A percentile compares a stretch with the other conserved stretches of the same genome.
Conservation (phyloP, 2,329 filamentous ascomycete species). For the Fusarium sp. region DNA sequence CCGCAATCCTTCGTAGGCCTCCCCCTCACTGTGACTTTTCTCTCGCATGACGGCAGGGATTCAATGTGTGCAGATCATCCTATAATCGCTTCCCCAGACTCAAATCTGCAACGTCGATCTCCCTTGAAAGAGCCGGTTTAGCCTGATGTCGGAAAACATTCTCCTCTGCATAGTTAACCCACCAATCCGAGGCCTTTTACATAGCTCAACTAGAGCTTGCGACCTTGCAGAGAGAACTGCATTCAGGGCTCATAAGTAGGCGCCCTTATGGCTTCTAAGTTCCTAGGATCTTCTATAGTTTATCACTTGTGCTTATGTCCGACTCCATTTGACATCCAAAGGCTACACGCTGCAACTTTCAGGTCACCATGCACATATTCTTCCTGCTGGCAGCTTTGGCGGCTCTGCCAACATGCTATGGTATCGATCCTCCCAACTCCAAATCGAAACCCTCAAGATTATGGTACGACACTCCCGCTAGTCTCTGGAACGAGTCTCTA, state of each 20-base stretch:
- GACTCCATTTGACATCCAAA: background rate
- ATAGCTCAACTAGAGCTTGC: no score
- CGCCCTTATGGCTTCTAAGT: no score
- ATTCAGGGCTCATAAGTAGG: no score
- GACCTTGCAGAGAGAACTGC: no score
- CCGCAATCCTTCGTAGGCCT: background rate
- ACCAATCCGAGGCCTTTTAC: background rate
- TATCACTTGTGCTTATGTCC: background rate
- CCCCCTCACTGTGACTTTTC: background rate
- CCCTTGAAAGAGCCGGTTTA: background rate
- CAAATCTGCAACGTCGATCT: background rate
- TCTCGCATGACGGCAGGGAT: background rate
- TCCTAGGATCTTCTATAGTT: no score
- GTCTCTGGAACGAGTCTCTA: background rate
- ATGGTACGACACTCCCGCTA: background rate
- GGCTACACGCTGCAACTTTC: background rate
- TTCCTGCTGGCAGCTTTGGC: background rate
- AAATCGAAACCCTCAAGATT: background rate
- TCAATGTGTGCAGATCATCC: background rate
- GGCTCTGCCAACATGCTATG: background rate
- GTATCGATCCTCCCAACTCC: background rate
- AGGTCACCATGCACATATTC: background rate
- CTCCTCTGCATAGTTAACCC: background rate
- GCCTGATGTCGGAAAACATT: background rate
- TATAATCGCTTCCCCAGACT: background rate